These are phyloP conservation scores for Paramecium octaurelia DNA, from an alignment of 73 alveolate genomes.

Conservation along the genomic window DNA sequence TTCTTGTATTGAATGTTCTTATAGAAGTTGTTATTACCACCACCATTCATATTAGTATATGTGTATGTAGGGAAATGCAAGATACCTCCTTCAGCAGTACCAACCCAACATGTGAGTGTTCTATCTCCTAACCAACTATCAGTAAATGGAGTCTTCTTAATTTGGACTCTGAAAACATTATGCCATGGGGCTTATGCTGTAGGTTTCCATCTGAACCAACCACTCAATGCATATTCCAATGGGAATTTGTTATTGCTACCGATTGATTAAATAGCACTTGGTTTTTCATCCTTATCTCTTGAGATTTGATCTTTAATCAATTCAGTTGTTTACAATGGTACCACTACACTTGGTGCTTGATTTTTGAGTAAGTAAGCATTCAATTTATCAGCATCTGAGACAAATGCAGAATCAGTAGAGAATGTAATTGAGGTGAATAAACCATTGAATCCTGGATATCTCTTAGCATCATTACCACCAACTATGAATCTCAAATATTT, in stretches of 20 bases:
- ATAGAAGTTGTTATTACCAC: conserved; percentile 22
- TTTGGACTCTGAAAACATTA: conserved; percentile 45
- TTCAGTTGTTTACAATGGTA: background rate
- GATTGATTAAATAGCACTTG: background rate
- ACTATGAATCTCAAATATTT: background rate
- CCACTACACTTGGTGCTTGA: background rate
- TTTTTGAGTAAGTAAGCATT: background rate
- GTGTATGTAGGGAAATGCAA: conserved; percentile 47
- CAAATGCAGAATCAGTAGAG: background rate
- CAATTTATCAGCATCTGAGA: background rate
- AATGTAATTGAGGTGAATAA: background rate
- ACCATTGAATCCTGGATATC: conserved; percentile 51
- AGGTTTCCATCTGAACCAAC: conserved; percentile 56
- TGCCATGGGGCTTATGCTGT: conserved; percentile 49
- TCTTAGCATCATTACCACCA: conserved; percentile 39
- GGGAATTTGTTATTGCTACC: conserved; percentile 19
- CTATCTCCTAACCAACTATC: conserved; percentile 28
- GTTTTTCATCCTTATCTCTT: background rate
- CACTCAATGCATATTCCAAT: conserved; percentile 35
- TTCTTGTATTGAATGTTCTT: conserved; percentile 21
- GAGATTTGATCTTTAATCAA: background rate
- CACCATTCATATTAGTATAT: conserved; percentile 49
- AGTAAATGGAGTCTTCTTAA: conserved; percentile 26
- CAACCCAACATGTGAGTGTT: conserved; percentile 40
- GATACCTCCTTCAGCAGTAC: conserved; percentile 3